Conservation (phyloP, 495 filamentous ascomycete species). For the Hyaloscypha bicolor region DNA sequence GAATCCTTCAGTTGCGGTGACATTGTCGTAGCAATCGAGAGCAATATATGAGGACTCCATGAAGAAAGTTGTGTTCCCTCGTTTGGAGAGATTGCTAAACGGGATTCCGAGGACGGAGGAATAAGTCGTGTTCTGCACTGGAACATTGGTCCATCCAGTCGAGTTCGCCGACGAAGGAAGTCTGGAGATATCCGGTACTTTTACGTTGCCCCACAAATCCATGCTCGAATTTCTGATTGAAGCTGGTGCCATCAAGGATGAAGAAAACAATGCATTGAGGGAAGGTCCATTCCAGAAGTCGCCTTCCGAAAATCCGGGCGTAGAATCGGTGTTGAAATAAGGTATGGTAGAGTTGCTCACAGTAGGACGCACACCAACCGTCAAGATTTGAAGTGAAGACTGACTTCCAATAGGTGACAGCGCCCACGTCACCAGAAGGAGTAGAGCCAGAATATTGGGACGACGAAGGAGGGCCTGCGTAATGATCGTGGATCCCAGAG, state of each 20-base stretch:
- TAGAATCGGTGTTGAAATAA: background rate
- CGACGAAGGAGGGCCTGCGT: background rate
- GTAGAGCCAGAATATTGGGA: background rate
- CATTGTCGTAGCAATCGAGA: slow-evolving; percentile 14
- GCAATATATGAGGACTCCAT: slow-evolving; percentile 9
- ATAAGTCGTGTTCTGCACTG: background rate
- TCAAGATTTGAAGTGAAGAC: slow-evolving; percentile 15
- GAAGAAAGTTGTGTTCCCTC: slow-evolving; percentile 6
- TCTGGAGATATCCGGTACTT: slow-evolving; percentile 14
- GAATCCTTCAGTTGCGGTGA: background rate
- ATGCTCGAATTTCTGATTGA: slow-evolving; percentile 13
- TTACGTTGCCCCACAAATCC: slow-evolving; percentile 19
- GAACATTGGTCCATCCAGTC: slow-evolving; percentile 6
- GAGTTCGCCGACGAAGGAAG: background rate
- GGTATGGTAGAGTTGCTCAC: background rate
- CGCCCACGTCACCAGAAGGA: slow-evolving; percentile 8
- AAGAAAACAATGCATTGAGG: slow-evolving; percentile 6
- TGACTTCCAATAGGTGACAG: slow-evolving; percentile 16
- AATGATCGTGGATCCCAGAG: slow-evolving; percentile 3
- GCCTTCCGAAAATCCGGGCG: background rate
- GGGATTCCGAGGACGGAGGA: slow-evolving; percentile 14
- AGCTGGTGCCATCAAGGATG: slow-evolving; percentile 11
- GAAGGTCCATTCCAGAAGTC: background rate
- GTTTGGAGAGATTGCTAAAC: background rate
- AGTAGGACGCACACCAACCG: background rate